Evolutionary conservation across 768 basidiomycete species (phyloP).

Genomic region (Trametopsis cervina): DNA sequence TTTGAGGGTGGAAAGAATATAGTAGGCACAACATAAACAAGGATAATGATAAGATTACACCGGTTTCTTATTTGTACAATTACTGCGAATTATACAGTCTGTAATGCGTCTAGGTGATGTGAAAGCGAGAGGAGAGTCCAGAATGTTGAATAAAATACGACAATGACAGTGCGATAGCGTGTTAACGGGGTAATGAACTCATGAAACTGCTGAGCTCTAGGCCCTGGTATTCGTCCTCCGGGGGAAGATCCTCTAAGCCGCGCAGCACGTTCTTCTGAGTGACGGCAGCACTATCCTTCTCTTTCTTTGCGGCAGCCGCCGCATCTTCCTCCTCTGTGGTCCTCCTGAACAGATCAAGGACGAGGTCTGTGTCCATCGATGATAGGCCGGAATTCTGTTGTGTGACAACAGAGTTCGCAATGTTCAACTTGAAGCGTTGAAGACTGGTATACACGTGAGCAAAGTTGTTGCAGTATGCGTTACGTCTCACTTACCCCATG

Average conservation of each 20-base stretch:
- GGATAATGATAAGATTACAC: slow-evolving; percentile 9
- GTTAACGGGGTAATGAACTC: slow-evolving; percentile 59
- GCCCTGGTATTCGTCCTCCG: slow-evolving; percentile 89
- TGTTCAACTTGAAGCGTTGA: slow-evolving; percentile 98
- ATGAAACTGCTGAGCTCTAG: slow-evolving; percentile 85
- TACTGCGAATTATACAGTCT: slow-evolving; percentile 3
- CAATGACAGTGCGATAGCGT: slow-evolving; percentile 2
- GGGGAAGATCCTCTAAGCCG: slow-evolving; percentile 86
- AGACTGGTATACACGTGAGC: slow-evolving; percentile 43
- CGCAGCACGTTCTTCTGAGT: slow-evolving; percentile 81
- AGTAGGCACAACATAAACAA: too few relatives aligned
- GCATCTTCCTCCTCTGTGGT: slow-evolving; percentile 74
- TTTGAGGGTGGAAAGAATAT: too few relatives aligned
- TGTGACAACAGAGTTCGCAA: slow-evolving; percentile 93
- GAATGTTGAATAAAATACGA: slow-evolving; percentile 1
- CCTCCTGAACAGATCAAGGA: slow-evolving; percentile 86
- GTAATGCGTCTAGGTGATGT: neutral
- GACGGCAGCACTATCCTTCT: slow-evolving; percentile 48
- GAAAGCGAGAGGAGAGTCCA: slow-evolving; percentile 1
- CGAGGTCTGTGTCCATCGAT: slow-evolving; percentile 97
- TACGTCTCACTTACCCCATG: slow-evolving; percentile 72
- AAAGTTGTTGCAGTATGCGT: slow-evolving; percentile 6
- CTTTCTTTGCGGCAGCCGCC: slow-evolving; percentile 46
- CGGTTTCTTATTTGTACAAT: slow-evolving; percentile 1
- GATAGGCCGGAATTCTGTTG: slow-evolving; percentile 93